These are phyloP conservation scores for Boletus rubropictus DNA, from an alignment of 768 basidiomycete species.

Conservation along the genomic window DNA sequence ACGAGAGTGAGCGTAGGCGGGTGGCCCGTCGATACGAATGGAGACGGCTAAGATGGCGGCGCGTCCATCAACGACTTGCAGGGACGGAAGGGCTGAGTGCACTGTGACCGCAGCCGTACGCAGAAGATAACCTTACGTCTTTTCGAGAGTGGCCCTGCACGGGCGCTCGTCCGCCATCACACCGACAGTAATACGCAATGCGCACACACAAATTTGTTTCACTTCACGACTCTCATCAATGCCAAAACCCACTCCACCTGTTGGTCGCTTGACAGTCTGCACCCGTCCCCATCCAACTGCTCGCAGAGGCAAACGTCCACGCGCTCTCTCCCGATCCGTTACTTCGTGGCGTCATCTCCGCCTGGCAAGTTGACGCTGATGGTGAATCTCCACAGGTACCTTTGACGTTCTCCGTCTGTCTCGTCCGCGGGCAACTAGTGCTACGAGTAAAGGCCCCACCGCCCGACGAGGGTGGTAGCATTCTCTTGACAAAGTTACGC, in stretches of 20 bases:
- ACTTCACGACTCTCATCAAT: background rate
- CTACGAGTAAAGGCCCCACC: background rate
- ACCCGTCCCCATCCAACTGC: slow-evolving; percentile 4
- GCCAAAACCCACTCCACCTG: slow-evolving; percentile 25
- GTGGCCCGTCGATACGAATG: background rate
- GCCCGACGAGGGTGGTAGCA: slow-evolving; percentile 13
- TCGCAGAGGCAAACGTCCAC: slow-evolving; percentile 20
- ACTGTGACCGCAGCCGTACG: background rate
- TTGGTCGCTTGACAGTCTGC: slow-evolving; percentile 4
- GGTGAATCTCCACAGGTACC: background rate
- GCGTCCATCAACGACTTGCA: background rate
- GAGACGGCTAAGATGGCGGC: background rate
- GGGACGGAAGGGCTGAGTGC: background rate
- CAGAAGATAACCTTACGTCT: background rate
- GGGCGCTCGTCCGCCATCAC: background rate
- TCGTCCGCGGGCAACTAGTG: background rate
- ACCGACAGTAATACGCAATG: too few relatives aligned
- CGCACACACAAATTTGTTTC: background rate
- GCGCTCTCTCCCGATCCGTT: slow-evolving; percentile 11
- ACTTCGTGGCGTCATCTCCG: slow-evolving; percentile 14
- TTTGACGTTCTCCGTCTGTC: background rate
- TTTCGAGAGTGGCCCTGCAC: background rate
- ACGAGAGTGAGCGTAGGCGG: background rate
- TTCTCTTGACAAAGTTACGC: slow-evolving; percentile 20
- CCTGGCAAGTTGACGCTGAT: background rate